Evolutionary conservation across 495 filamentous ascomycete species (phyloP), one percentile per base, ranked within the genome.

Genomic region (Cudoniella acicularis): DNA sequence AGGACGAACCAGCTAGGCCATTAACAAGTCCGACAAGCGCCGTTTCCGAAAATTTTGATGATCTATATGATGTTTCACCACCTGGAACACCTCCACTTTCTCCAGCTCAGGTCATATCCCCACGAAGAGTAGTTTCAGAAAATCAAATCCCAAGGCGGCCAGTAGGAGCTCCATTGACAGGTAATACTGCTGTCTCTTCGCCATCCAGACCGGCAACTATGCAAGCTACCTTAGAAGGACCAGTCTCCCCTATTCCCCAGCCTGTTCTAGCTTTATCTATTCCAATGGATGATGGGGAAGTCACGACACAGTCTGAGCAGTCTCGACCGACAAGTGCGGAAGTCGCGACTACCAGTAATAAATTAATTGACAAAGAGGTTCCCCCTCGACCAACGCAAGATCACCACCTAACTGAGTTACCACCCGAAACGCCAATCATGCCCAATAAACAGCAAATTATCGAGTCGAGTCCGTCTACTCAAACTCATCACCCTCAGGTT

Each of bases 41-140:
- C 0, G 49, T 46, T 16, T 11, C 56, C 21, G 59, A 27, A 11
- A 57, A 68, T 26, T 60, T 64, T 17, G 77, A 77, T 10, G 78
- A 81, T 47, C 72, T 83, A 1, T 83, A 83, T 57, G 77, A 81
- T 60, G 78, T 81, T 11, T 81, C 80, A n/a, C 80, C 80, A 1
- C 76, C 77, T 2, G 75, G 73, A n/a, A 75, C 80, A 6, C 78
- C 75, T 18, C 61, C 42, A 30, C 60, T 53, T 23, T 13, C 25
- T n/a, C 48, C 52, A 50, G 8, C 21, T 3, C 10, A 23, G 11
- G 24, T 9, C 4, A 51, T n/a, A 9, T 18, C 16, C 0, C 2
- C 52, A 16, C 17, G 13, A 20, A 43, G 53, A 53, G 27, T 36
- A 22, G 64, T 56, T 9, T 64, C 67, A 22, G 54, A 67, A 56